These are phyloP conservation scores for Trichoderma afroharzianum DNA, from an alignment of 2,329 filamentous ascomycete species.

Conservation along the genomic window DNA sequence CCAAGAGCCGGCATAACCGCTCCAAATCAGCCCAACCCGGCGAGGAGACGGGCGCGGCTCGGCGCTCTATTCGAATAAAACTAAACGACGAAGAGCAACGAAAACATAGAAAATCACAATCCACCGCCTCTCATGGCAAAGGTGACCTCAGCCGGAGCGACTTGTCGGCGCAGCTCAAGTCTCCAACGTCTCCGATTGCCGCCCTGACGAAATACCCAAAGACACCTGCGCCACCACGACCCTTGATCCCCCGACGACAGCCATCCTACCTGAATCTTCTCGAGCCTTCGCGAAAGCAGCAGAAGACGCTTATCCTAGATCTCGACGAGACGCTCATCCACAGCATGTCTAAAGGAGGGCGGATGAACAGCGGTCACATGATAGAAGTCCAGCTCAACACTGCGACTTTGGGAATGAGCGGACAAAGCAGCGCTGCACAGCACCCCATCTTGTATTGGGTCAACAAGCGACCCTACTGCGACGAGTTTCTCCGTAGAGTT, in stretches of 20 bases:
- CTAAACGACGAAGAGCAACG: slow-evolving; percentile 77
- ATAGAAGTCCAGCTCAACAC: slow-evolving; percentile 90
- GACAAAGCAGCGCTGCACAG: slow-evolving; percentile 66
- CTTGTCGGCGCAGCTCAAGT: slow-evolving; percentile 81
- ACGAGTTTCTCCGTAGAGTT: slow-evolving; percentile 88
- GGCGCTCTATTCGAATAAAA: slow-evolving; percentile 87
- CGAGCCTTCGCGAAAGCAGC: slow-evolving; percentile 55
- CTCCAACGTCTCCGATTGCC: slow-evolving; percentile 78
- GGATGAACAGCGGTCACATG: slow-evolving; percentile 97
- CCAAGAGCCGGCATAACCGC: slow-evolving; percentile 50
- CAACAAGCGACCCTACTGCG: slow-evolving; percentile 94
- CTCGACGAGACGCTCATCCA: slow-evolving; percentile 97
- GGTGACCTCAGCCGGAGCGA: slow-evolving; percentile 41
- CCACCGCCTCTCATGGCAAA: slow-evolving; percentile 43
- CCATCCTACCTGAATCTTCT: slow-evolving; percentile 73
- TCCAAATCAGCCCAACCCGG: slow-evolving; percentile 57
- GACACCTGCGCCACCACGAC: slow-evolving; percentile 81
- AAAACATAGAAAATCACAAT: slow-evolving; percentile 63
- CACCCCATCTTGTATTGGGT: slow-evolving; percentile 98
- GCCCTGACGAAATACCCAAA: slow-evolving; percentile 86
- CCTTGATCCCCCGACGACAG: slow-evolving; percentile 82
- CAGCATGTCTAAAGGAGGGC: slow-evolving; percentile 92
- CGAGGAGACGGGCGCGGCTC: slow-evolving; percentile 62
- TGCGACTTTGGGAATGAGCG: slow-evolving; percentile 62
- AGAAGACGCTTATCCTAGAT: slow-evolving; percentile 93